phyloP scores from a whole-genome alignment of 1,284 basidiomycete species.

The Trichosporon sp. region DNA sequence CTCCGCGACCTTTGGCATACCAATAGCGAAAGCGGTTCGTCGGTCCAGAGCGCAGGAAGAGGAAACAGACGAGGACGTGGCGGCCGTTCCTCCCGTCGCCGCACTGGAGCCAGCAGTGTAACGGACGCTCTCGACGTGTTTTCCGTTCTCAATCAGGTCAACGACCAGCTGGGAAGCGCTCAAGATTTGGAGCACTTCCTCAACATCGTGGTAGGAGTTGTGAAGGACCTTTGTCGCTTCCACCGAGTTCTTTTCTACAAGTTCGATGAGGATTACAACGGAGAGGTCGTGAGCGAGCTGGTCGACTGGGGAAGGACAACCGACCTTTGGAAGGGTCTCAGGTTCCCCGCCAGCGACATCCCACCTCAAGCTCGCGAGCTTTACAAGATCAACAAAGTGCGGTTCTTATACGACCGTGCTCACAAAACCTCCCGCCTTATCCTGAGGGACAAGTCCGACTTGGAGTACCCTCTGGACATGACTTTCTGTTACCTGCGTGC shows the following conservation, averaged over 20 bases:
- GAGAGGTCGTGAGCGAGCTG: constrained; percentile 77
- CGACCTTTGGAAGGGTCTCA: constrained; percentile 67
- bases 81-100: neutral
- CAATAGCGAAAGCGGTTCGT: neutral
- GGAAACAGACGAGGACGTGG: neutral
- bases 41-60: neutral
- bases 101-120: constrained; percentile 15
- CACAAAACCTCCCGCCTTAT: constrained; percentile 78
- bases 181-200: constrained; percentile 72
- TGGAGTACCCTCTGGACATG: constrained; percentile 79
- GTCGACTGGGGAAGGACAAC: constrained; percentile 80
- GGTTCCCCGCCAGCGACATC: constrained; percentile 65
- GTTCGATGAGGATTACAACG: constrained; percentile 61
- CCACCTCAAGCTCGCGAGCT: constrained; percentile 64
- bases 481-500: constrained; percentile 82
- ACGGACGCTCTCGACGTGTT: constrained; percentile 75
- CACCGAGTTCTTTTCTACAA: constrained; percentile 88
- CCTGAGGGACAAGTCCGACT: constrained; percentile 67
- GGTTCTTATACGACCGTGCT: constrained; percentile 76
- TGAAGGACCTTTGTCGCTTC: constrained; percentile 81
- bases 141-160: constrained; percentile 78
- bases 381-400: constrained; percentile 72
- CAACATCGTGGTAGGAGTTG: constrained; percentile 75
- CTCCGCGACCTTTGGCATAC: constrained; percentile 2
- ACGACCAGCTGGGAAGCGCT: constrained; percentile 76